Conservation (phyloP, 2,329 filamentous ascomycete genomes). For the Chaetomium sp. region DNA sequence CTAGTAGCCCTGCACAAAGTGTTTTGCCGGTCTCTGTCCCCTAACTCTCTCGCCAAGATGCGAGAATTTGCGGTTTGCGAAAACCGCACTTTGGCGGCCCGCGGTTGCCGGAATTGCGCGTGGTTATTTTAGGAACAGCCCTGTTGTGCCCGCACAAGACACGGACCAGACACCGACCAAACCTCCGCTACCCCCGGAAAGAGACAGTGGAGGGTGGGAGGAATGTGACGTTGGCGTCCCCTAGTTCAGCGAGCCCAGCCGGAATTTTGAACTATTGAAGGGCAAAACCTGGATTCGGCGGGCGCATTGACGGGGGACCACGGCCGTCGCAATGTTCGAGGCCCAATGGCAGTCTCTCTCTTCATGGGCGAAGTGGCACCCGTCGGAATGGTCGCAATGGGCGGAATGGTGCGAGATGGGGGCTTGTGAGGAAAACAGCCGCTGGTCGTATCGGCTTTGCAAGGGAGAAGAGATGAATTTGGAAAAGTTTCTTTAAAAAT, state of each 20-base stretch:
- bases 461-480: slow-evolving; percentile 6
- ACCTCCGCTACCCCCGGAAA: slow-evolving; percentile 1
- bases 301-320: slow-evolving; percentile 11
- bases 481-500: slow-evolving; percentile 7
- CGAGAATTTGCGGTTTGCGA: background rate
- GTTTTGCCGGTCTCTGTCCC: background rate
- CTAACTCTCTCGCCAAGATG: background rate
- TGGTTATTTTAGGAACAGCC: slow-evolving; percentile 19
- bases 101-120: slow-evolving; percentile 15
- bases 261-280: slow-evolving; percentile 16
- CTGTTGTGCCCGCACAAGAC: background rate
- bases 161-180: background rate
- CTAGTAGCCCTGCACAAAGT: background rate
- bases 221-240: slow-evolving; percentile 14
- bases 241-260: slow-evolving; percentile 6
- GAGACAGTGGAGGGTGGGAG: slow-evolving; percentile 11
- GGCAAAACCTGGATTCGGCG: slow-evolving; percentile 15
- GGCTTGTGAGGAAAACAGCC: background rate
- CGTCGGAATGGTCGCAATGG: background rate
- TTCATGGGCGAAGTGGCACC: slow-evolving; percentile 6
- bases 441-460: background rate
- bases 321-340: slow-evolving; percentile 6
- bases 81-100: slow-evolving; percentile 11
- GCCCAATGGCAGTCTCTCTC: slow-evolving; percentile 5
- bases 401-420: slow-evolving; percentile 4